Base-by-base conservation (phyloP, 805 yeast species). In the Blastobotrys terrestris region DNA sequence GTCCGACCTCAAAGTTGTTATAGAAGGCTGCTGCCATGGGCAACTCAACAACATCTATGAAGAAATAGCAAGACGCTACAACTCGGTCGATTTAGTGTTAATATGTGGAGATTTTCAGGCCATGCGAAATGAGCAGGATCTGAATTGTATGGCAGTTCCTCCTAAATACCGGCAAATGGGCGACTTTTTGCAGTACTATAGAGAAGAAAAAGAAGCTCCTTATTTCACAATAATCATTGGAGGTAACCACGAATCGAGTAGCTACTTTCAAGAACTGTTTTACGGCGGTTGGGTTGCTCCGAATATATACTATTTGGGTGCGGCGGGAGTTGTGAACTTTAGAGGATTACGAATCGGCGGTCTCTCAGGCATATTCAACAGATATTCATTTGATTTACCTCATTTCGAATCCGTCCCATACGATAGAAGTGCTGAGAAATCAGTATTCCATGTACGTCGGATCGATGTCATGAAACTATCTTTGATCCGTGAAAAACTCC, bases 251-350 rank as follows among this genome's bases (percentile, higher is more conserved):
- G 99, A 94, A 64, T 83, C 94, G 2, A 87, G 95, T 53, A 80
- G 83, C 54, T 87, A 86, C 64, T 64, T 94, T 56, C 72, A 78
- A 55, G 89, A 86, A 59, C 69, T 91, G 53, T 80, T 79, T 54
- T 78, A 76, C 65, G 99, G 99, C 11, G 99, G 99, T 0, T 94
- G 92, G 87, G 91, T 87, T 1, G 95, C 96, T 1, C 87, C 89
- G 1, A 83, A 85, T 57, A 87, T 94, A 13, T 94, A 84, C 67
- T 94, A 81, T 64, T 63, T 94, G 60, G 99, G 99, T 0, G 79
- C 80, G 44, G 78, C 84, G 16, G 88, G 90, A 14, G 81, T 81
- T 1, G 70, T 94, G 1, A 81, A 87, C 83, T 86, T 71, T 60
- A 79, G 77, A 57, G 97, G 97, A 0, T 58, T 92, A 3, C 72